Base-by-base conservation (phyloP, 495 filamentous ascomycete genomes). In the Recurvomyces mirabilis region DNA sequence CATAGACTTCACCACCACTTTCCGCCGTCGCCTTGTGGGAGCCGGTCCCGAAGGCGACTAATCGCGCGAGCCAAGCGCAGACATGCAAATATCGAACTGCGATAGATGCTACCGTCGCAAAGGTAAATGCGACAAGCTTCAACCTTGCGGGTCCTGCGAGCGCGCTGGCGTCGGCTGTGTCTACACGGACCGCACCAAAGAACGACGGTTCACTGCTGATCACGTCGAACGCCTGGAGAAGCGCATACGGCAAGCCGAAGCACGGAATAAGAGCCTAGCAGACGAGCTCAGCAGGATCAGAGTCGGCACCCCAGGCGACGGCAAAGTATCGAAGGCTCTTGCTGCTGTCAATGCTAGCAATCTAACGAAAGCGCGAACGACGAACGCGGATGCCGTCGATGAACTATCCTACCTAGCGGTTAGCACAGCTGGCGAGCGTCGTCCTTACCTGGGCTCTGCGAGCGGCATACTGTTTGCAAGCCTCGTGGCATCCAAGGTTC, bases 401-500 rank as follows among this genome's bases (percentile, higher is more conserved):
- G 47, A 50, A 22, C 19, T 50, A 1, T 38, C 40, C 3, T 50
- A 38, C 19, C 32, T 50, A 4, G 29, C 40, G 1, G 31, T 45
- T 24, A 50, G 25, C 15, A 41, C 47, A 3, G 47, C 47, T 2
- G 47, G 47, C 14, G 47, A 50, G 33, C 29, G 35, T 10, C 41
- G 38, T 26, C 40, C 47, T 9, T 50, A 50, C 29, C 30, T 50
- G n/a, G 47, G 47, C 19, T 50, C 47, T 10, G 23, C 47, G 1
- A 44, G 40, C 20, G 47, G 47, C 14, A 28, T 50, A 9, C 33
- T 50, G 5, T 41, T 50, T 34, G 47, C 47, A 11, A 25, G 31
- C 11, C 33, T 50, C 10, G 29, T 50, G n/a, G n/a, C n/a, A n/a
- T n/a, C n/a, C n/a, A n/a, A n/a, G n/a, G n/a, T n/a, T n/a, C n/a